Percentiles rank a stretch among this genome's conserved stretches.
phyloP scores from a whole-genome alignment of 2,329 filamentous ascomycete species.

The Aspergillus japonicus region DNA sequence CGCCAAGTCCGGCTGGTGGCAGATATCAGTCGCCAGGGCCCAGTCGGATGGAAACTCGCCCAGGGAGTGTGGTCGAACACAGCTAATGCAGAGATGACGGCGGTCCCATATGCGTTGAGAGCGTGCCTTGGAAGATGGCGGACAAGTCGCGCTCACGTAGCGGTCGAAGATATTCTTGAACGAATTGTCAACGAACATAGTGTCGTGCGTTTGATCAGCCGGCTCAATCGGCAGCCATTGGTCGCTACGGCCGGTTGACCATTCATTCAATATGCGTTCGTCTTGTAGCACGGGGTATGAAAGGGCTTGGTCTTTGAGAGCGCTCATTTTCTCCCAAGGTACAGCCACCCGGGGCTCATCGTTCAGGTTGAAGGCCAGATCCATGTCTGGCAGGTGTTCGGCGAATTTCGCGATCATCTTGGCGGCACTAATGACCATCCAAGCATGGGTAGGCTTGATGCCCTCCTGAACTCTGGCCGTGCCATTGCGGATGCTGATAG shows the following conservation, averaged over 20 bases:
- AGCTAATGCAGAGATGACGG: constrained; percentile 63
- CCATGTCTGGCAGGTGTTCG: constrained; percentile 60
- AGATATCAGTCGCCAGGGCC: constrained; percentile 64
- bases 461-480: constrained; percentile 50
- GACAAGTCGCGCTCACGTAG: constrained; percentile 57
- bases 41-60: constrained; percentile 68
- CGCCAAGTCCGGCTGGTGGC: constrained; percentile 73
- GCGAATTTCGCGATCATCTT: constrained; percentile 56
- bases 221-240: constrained; percentile 42
- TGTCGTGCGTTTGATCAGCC: constrained; percentile 31
- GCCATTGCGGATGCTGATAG: constrained; percentile 56
- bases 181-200: constrained; percentile 42
- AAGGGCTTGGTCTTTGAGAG: constrained; percentile 34
- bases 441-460: constrained; percentile 55
- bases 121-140: constrained; percentile 60
- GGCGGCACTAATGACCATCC: constrained; percentile 58
- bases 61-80: constrained; percentile 62
- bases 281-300: constrained; percentile 17
- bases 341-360: constrained; percentile 59
- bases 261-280: constrained; percentile 28
- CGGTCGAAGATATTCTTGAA: constrained; percentile 42
- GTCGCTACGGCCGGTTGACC: constrained; percentile 38
- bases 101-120: constrained; percentile 63
- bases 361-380: constrained; percentile 62
- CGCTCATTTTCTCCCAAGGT: constrained; percentile 47